Evolutionary conservation across 148 eudicot genomes (phyloP).

Genomic region (Cornus suecica): DNA sequence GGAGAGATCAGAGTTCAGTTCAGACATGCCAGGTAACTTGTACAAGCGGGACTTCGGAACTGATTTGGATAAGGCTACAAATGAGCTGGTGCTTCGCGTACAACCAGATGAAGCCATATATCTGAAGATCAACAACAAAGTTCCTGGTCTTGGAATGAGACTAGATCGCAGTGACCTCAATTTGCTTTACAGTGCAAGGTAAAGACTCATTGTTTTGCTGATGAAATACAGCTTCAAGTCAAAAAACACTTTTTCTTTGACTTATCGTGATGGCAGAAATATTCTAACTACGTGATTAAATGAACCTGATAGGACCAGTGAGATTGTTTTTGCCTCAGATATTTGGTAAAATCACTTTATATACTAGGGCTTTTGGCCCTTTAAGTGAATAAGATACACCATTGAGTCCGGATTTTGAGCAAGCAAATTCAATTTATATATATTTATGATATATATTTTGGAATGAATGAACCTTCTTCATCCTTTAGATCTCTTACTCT

Average conservation of each 20-base stretch:
- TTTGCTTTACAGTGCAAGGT: slow-evolving; percentile 70
- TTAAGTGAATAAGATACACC: neutral
- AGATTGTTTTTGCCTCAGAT: neutral
- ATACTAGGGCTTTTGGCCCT: neutral
- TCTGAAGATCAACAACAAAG: slow-evolving; percentile 80
- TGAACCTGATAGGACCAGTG: too few species aligned
- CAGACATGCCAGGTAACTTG: slow-evolving; percentile 87
- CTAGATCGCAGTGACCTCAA: slow-evolving; percentile 80
- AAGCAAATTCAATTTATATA: too few species aligned
- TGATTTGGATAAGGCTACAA: slow-evolving; percentile 64
- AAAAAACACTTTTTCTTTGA: too few species aligned
- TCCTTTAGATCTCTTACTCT: neutral
- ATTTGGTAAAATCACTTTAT: neutral
- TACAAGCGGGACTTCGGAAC: slow-evolving; percentile 53
- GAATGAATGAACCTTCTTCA: neutral
- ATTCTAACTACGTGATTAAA: too few species aligned
- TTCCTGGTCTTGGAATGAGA: slow-evolving; percentile 91
- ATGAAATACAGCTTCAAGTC: neutral
- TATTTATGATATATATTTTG: too few species aligned
- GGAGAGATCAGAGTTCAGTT: slow-evolving; percentile 86
- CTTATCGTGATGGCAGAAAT: too few species aligned
- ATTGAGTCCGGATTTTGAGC: neutral
- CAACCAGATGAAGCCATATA: slow-evolving; percentile 85
- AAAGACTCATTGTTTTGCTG: slow-evolving; percentile 5
- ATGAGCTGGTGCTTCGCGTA: slow-evolving; percentile 83